These are phyloP conservation scores for Trametes elegans DNA, from an alignment of 768 basidiomycete genomes.

Conservation along the genomic window DNA sequence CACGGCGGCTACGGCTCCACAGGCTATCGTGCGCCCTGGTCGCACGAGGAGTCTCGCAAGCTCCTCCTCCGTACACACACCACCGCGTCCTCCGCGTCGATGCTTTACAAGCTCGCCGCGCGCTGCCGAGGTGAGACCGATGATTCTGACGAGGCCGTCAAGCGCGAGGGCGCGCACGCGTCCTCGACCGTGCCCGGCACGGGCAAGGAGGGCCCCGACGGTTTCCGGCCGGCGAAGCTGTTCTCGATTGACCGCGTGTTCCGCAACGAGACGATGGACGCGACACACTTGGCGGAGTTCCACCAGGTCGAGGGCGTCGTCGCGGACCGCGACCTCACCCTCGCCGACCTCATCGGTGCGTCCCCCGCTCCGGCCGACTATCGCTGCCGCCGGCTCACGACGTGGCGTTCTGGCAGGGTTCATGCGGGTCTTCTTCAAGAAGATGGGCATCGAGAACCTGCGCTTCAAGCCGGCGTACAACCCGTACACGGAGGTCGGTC, in stretches of 20 bases:
- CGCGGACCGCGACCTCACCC: constrained; percentile 86
- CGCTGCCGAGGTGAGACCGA: constrained; percentile 65
- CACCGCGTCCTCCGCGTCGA: constrained; percentile 88
- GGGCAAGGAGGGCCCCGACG: constrained; percentile 44
- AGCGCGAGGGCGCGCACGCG: constrained; percentile 32
- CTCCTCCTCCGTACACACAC: constrained; percentile 96
- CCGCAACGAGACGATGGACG: constrained; percentile 98
- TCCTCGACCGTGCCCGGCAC: constrained; percentile 34
- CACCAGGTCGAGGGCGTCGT: constrained; percentile 99
- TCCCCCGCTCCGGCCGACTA: background rate
- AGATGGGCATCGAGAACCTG: constrained; percentile 93
- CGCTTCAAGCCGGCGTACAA: constrained; percentile 99
- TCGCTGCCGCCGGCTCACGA: background rate
- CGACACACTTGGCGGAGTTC: constrained; percentile 98
- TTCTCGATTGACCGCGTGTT: constrained; percentile 99
- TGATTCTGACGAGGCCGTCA: constrained; percentile 16
- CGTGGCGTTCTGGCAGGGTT: constrained; percentile 51
- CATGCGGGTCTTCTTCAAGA: constrained; percentile 97
- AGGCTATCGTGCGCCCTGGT: constrained; percentile 98
- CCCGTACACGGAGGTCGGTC: constrained; percentile 83
- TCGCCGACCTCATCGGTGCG: constrained; percentile 93
- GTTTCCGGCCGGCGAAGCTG: constrained; percentile 88
- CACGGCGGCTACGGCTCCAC: constrained; percentile 87
- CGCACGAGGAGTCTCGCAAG: constrained; percentile 85
- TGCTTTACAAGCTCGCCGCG: constrained; percentile 93